Evolutionary conservation across 139 green algal genomes (phyloP), one percentile per base, ranked within the genome.

Genomic region (Pleodorina starrii): DNA sequence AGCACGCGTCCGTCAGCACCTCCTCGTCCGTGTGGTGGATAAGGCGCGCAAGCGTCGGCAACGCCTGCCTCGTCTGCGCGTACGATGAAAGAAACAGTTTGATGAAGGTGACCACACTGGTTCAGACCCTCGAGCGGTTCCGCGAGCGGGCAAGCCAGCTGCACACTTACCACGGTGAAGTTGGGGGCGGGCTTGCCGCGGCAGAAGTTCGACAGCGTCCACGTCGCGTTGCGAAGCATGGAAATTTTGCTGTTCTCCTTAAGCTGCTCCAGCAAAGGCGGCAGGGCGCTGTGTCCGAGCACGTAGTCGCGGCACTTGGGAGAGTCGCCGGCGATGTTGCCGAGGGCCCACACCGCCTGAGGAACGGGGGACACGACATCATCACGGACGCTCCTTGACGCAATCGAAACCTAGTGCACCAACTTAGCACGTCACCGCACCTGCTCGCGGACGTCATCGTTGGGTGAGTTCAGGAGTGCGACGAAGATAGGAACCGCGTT

Each of bases 201-300:
- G 95, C 98, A 99, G 92, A 99, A 99, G 93, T 99, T 99, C 44
- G 96, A 99, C 25, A 99, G 95, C n/a, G 98, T 99, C 98, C 98
- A 99, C 38, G 98, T 99, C 21, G 98, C 98, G 91, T 99, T 99
- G 72, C 98, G 94, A 79, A 99, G 93, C 98, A 99, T 99, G 46
- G 95, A 97, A 27, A 99, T 93, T 91, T 99, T 99, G 77, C 93
- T 93, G 87, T 96, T 91, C 74, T 98, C 96, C 80, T 96, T 96
- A 23, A 99, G 94, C 93, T 99, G 97, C 43, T 97, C 94, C 86
- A 99, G 93, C 51, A 99, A 95, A 6, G 98, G 98, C 40, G 92
- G 89, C 83, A 99, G 92, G 0, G 98, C 98, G 50, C 93, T 93
- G 54, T 93, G 83, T 35, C 84, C 74, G 44, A 99, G 95, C 69